Base-by-base conservation (phyloP, 2,329 filamentous ascomycete genomes). In the Fusarium newnesense region DNA sequence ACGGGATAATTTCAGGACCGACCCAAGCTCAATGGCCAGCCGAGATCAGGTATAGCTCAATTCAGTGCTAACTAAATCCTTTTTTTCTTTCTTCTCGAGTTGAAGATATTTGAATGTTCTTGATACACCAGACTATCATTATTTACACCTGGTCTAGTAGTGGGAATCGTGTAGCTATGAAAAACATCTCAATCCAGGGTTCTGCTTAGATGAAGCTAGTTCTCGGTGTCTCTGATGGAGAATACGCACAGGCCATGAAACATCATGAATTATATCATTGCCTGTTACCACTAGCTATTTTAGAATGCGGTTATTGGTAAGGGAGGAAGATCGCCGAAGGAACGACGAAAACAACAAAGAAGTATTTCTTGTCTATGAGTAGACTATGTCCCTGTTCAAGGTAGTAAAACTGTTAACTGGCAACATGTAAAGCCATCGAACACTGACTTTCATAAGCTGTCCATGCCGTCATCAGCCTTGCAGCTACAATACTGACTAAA, bases 1-100 rank as follows among this genome's bases (percentile, higher is more conserved):
- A 67, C 54, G 57, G 68, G 69, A 66, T 69, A 72, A 74, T 64
- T 65, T 58, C 69, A 71, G 68, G 54, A 50, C 68, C 66, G 66
- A 59, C 39, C 46, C 37, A 64, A 58, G 47, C 68, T 64, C 40
- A 65, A 28, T 34, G 43, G 37, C 21, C 26, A 49, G 26, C 47
- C 40, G 16, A 49, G 32, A 16, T 44, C 56, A 42, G 32, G n/a
- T 56, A 26, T 15, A 34, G 42, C 40, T 18, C 19, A 26, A 36
- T 46, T 36, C 13, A 18, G 21, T 34, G 9, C 28, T 12, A 12
- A 28, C 7, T 36, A 36, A 28, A 21, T 53, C 11, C 11, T 12
- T 7, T 10, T 36, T 9, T n/a, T 6, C 13, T 13, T 21, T 19
- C 10, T 34, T 15, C n/a, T 16, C 5, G 13, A 28, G 12, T 16